These are phyloP conservation scores for Globisporangium acanthophoron DNA, from an alignment of 352 stramenopile genomes.

Conservation along the genomic window DNA sequence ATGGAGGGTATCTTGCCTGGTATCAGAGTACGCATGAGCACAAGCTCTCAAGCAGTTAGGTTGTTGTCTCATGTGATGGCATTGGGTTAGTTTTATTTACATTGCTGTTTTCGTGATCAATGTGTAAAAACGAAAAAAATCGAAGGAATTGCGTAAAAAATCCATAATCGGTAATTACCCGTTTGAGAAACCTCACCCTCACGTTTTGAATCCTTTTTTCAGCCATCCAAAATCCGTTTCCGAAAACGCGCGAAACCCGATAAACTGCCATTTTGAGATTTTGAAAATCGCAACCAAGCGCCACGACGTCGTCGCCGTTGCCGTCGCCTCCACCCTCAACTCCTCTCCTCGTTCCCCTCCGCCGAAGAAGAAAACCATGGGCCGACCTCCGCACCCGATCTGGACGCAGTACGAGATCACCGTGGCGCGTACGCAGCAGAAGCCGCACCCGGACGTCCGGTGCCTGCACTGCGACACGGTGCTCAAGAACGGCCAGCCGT, in stretches of 20 bases:
- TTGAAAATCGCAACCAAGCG: background rate
- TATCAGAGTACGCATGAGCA: no score
- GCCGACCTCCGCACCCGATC: background rate
- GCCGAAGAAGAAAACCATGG: background rate
- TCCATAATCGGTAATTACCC: no score
- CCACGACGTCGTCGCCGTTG: background rate
- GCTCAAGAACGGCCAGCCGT: background rate
- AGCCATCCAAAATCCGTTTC: constrained; percentile 1
- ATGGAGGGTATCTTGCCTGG: no score
- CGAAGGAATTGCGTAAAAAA: no score
- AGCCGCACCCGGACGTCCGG: background rate
- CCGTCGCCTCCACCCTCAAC: background rate
- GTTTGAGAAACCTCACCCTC: no score
- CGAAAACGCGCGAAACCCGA: background rate
- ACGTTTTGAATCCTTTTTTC: background rate
- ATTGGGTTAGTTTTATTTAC: no score
- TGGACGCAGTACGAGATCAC: constrained; percentile 1
- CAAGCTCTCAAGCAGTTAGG: no score
- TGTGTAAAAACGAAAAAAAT: no score
- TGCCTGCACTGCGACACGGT: background rate
- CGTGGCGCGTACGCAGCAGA: background rate
- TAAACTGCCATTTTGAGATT: background rate
- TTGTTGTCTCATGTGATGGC: no score
- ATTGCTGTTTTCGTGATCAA: no score
- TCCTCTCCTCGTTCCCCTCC: no score